A percentile compares a stretch with the other conserved stretches of the same genome.
These are phyloP conservation scores for Balakata baccata DNA, from an alignment of 345 rosid species.

Conservation along the genomic window DNA sequence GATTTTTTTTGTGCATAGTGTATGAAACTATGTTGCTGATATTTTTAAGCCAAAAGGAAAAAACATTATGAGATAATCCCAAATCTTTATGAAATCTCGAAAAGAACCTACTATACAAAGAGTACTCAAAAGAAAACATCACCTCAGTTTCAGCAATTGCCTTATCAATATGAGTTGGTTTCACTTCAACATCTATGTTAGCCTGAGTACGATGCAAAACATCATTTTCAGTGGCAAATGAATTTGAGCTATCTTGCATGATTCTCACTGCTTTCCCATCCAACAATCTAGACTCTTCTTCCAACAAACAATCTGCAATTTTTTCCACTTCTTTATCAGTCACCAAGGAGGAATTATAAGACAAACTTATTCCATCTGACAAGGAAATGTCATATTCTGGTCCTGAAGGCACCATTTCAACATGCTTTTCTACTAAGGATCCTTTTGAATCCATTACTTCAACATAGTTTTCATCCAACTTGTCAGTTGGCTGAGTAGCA, in stretches of 20 bases:
- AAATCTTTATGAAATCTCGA: not conserved
- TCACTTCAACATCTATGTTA: slow-evolving; percentile 20
- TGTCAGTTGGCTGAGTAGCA: slow-evolving; percentile 22
- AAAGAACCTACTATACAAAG: not conserved
- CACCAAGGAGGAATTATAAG: slow-evolving; percentile 20
- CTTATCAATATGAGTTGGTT: slow-evolving; percentile 19
- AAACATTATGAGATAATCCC: not conserved
- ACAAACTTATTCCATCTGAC: slow-evolving; percentile 12
- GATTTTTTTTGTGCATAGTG: not conserved
- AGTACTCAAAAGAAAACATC: not conserved
- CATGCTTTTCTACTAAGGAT: slow-evolving; percentile 25
- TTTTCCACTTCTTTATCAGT: slow-evolving; percentile 20
- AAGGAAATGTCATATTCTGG: slow-evolving; percentile 15
- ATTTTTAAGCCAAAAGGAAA: not conserved
- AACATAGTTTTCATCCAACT: slow-evolving; percentile 25
- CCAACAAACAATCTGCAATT: slow-evolving; percentile 14
- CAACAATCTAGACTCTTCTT: slow-evolving; percentile 9
- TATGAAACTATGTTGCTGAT: not conserved
- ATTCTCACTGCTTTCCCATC: slow-evolving; percentile 17
- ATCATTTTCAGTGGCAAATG: slow-evolving; percentile 13
- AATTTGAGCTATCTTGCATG: slow-evolving; percentile 26
- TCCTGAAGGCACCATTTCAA: slow-evolving; percentile 21
- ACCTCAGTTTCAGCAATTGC: slow-evolving; percentile 32
- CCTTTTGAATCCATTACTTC: slow-evolving; percentile 12
- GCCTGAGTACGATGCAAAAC: slow-evolving; percentile 13